Evolutionary conservation across 139 green algal genomes (phyloP).

Genomic region (Eudorina sp.): DNA sequence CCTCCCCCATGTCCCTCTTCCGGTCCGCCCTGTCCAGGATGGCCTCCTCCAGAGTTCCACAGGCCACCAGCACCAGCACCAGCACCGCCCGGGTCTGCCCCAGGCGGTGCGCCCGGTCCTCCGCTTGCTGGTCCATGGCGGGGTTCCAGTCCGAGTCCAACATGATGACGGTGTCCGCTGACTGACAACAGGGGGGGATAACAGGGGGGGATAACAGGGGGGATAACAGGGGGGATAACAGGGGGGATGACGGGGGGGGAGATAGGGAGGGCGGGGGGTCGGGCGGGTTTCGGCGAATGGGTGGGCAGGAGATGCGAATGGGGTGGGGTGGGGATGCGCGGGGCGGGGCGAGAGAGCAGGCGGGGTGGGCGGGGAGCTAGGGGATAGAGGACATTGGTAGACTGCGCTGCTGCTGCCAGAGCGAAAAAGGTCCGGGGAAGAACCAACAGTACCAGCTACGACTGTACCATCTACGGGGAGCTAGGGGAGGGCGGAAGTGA

Average conservation of each 20-base stretch:
- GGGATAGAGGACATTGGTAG: too few relatives aligned
- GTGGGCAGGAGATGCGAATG: too few relatives aligned
- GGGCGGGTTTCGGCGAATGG: too few relatives aligned
- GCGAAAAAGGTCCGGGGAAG: too few relatives aligned
- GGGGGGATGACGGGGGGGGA: background rate
- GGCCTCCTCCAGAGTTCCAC: slow-evolving; percentile 78
- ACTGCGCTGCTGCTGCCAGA: too few relatives aligned
- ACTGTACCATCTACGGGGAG: too few relatives aligned
- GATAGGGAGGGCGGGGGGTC: too few relatives aligned
- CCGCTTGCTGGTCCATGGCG: slow-evolving; percentile 83
- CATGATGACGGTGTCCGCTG: slow-evolving; percentile 71
- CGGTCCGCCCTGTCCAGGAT: slow-evolving; percentile 73
- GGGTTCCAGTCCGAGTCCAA: slow-evolving; percentile 81
- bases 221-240: background rate
- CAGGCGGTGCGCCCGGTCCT: slow-evolving; percentile 84
- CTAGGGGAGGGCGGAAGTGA: too few relatives aligned
- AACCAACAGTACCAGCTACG: too few relatives aligned
- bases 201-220: background rate
- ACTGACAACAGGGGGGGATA: background rate
- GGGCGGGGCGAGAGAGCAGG: too few relatives aligned
- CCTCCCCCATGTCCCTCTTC: slow-evolving; percentile 78
- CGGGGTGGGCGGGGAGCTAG: too few relatives aligned
- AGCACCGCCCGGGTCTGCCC: slow-evolving; percentile 81
- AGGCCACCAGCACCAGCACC: slow-evolving; percentile 79
- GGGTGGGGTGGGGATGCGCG: too few relatives aligned